Evolutionary conservation across 2,329 filamentous ascomycete genomes (phyloP).

Genomic region (Cucurbitaria berberidis): DNA sequence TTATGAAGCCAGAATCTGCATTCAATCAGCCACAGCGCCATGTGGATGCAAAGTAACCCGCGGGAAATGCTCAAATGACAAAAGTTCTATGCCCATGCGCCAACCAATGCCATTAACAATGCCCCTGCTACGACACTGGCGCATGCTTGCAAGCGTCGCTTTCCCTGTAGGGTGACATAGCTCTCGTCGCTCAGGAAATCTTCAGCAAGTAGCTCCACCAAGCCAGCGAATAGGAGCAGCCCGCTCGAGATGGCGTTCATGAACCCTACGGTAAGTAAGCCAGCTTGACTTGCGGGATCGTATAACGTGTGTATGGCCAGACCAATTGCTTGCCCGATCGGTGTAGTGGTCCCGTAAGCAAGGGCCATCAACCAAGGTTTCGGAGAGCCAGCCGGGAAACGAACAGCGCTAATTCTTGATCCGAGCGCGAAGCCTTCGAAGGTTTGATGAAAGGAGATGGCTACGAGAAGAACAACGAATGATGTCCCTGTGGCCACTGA

Average conservation of each 20-base stretch:
- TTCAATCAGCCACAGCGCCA: slow-evolving; percentile 10
- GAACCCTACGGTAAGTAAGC: slow-evolving; percentile 57
- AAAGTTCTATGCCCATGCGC: slow-evolving; percentile 65
- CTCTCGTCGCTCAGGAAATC: slow-evolving; percentile 67
- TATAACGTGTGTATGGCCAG: slow-evolving; percentile 58
- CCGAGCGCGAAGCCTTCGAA: slow-evolving; percentile 74
- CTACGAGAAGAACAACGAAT: slow-evolving; percentile 70
- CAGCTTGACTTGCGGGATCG: slow-evolving; percentile 56
- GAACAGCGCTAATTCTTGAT: slow-evolving; percentile 71
- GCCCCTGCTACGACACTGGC: slow-evolving; percentile 65
- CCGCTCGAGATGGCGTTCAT: slow-evolving; percentile 59
- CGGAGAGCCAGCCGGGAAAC: slow-evolving; percentile 72
- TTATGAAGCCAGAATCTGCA: slow-evolving; percentile 15
- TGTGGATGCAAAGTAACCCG: slow-evolving; percentile 6
- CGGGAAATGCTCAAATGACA: slow-evolving; percentile 1
- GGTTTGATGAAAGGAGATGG: slow-evolving; percentile 75
- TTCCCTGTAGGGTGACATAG: slow-evolving; percentile 64
- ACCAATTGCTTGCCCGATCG: slow-evolving; percentile 58
- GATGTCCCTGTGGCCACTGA: slow-evolving; percentile 70
- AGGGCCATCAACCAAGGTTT: slow-evolving; percentile 76
- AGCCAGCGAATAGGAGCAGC: slow-evolving; percentile 56
- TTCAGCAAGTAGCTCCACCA: slow-evolving; percentile 58
- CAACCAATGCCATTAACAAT: slow-evolving; percentile 69
- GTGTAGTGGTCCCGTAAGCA: slow-evolving; percentile 66
- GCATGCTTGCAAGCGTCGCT: slow-evolving; percentile 66